Conservation (phyloP, 148 eudicot species). For the Nepenthes mirabilis region DNA sequence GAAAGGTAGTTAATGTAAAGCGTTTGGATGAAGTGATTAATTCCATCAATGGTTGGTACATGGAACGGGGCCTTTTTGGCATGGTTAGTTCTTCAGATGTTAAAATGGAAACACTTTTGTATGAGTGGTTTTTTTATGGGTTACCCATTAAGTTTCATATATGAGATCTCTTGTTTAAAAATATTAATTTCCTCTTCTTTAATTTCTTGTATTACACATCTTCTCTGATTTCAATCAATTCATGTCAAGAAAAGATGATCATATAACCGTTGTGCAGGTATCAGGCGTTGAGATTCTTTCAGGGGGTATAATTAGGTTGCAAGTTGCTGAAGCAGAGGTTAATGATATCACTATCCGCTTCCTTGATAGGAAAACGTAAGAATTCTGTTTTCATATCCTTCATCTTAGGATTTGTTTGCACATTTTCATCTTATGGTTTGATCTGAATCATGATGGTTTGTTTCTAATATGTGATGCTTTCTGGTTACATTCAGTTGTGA, state of each 20-base stretch:
- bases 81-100: slow-evolving; percentile 41
- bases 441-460: slow-evolving; percentile 3
- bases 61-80: slow-evolving; percentile 99
- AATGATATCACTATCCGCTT: slow-evolving; percentile 72
- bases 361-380: slow-evolving; percentile 73
- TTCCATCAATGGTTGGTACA: slow-evolving; percentile 92
- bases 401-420: background rate
- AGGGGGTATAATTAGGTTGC: slow-evolving; percentile 82
- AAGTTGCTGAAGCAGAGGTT: slow-evolving; percentile 97
- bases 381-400: background rate
- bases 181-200: too few species aligned
- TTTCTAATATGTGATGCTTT: slow-evolving; percentile 5
- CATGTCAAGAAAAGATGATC: background rate
- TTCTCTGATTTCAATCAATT: background rate
- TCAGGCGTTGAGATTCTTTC: slow-evolving; percentile 93
- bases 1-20: slow-evolving; percentile 87
- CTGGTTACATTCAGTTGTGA: slow-evolving; percentile 54
- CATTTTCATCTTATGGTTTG: background rate
- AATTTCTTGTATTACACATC: background rate
- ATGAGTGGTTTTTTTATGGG: background rate
- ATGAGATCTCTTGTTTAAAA: background rate
- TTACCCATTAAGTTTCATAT: background rate
- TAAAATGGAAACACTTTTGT: background rate
- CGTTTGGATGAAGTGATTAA: slow-evolving; percentile 86
- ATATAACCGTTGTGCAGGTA: slow-evolving; percentile 34